Percentiles rank a stretch among this genome's conserved stretches.
These are phyloP conservation scores for Coniochaeta sp. DNA, from an alignment of 2,329 filamentous ascomycete genomes.

Conservation along the genomic window DNA sequence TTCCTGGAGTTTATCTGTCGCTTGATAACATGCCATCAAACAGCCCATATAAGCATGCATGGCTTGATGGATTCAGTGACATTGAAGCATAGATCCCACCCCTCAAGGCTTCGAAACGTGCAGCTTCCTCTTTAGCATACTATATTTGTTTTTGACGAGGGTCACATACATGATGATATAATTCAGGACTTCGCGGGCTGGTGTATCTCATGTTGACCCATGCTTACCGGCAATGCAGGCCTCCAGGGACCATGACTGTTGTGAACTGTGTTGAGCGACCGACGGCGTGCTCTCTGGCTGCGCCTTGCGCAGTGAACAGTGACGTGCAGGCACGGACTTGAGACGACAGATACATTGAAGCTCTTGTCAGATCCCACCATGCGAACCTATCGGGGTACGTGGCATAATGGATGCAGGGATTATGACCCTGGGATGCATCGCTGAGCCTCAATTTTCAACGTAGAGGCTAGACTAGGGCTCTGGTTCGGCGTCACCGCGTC, in stretches of 20 bases:
- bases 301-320: no score
- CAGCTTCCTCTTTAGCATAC: not conserved
- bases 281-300: no score
- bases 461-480: not conserved
- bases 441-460: not conserved
- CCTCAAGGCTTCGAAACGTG: not conserved
- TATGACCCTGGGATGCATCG: not conserved
- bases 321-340: no score
- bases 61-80: not conserved
- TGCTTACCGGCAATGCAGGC: not conserved
- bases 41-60: not conserved
- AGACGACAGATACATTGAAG: not conserved
- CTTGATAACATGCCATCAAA: not conserved
- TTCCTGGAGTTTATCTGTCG: not conserved
- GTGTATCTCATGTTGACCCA: not conserved
- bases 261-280: no score
- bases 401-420: not conserved
- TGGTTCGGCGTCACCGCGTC: not conserved
- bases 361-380: not conserved
- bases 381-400: not conserved
- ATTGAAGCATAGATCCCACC: not conserved
- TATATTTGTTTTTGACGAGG: not conserved
- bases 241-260: not conserved
- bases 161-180: not conserved
- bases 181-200: not conserved